Evolutionary conservation across 306 rosid species (phyloP).

Genomic region (Trifolium fragiferum): DNA sequence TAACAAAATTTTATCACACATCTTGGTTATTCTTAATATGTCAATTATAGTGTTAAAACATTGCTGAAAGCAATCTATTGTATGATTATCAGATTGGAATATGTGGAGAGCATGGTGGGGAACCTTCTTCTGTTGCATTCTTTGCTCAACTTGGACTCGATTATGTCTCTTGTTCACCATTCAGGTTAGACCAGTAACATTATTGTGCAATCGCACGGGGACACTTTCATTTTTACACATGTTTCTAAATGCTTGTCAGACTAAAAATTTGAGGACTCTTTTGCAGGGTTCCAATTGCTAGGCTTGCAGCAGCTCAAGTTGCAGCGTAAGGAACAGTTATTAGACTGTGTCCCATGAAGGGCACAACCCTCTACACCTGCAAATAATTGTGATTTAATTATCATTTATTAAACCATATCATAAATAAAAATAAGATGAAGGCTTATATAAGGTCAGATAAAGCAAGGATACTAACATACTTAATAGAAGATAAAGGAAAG

Average conservation of each 20-base stretch:
- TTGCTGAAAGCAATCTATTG: background rate
- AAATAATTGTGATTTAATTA: constrained; percentile 43
- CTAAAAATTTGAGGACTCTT: constrained; percentile 30
- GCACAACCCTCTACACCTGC: constrained; percentile 38
- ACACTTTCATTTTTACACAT: too few relatives aligned
- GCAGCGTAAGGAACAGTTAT: constrained; percentile 44
- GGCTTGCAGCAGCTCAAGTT: constrained; percentile 98
- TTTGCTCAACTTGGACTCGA: constrained; percentile 92
- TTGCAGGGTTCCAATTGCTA: constrained; percentile 93
- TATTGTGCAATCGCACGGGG: too few relatives aligned
- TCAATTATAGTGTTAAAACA: constrained; percentile 7
- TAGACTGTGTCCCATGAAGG: background rate
- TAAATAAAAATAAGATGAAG: constrained; percentile 28
- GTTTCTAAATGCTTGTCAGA: background rate
- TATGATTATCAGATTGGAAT: constrained; percentile 77
- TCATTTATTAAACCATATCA: constrained; percentile 27
- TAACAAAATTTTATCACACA: background rate
- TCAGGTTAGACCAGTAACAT: constrained; percentile 58
- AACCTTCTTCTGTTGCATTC: constrained; percentile 94
- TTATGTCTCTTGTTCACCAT: constrained; percentile 98
- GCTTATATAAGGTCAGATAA: constrained; percentile 24
- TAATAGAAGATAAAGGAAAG: constrained; percentile 34
- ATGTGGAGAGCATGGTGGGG: constrained; percentile 99
- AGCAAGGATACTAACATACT: constrained; percentile 36
- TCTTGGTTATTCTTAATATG: constrained; percentile 2